These are phyloP conservation scores for Phycomyces nitens DNA, from an alignment of 192 early-diverging fungal genomes.

Conservation along the genomic window DNA sequence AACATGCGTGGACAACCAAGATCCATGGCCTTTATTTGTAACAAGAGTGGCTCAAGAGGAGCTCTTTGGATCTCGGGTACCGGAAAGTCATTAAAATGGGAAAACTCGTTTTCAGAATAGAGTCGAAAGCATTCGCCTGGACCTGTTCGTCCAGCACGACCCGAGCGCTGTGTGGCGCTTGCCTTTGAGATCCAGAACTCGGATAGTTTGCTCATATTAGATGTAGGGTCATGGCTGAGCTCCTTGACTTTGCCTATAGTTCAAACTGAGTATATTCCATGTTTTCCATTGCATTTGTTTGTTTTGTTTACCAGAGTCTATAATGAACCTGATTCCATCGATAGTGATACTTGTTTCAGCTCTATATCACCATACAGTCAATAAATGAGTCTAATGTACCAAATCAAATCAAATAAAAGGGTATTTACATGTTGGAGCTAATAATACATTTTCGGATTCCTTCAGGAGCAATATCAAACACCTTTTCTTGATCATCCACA, in stretches of 20 bases:
- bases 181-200: slow-evolving; percentile 71
- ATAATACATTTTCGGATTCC: slow-evolving; percentile 60
- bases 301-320: slow-evolving; percentile 53
- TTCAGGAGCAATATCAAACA: slow-evolving; percentile 60
- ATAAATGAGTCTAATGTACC: too few relatives aligned
- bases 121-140: slow-evolving; percentile 65
- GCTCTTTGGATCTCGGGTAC: slow-evolving; percentile 64
- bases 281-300: slow-evolving; percentile 4
- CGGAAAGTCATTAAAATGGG: slow-evolving; percentile 57
- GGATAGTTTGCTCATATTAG: slow-evolving; percentile 49
- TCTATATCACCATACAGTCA: too few relatives aligned
- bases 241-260: slow-evolving; percentile 64
- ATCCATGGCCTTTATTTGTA: slow-evolving; percentile 57
- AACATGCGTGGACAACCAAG: slow-evolving; percentile 60
- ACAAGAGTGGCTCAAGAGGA: slow-evolving; percentile 55
- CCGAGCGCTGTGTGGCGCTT: slow-evolving; percentile 62
- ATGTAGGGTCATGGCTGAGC: slow-evolving; percentile 51
- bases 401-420: too few relatives aligned
- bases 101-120: slow-evolving; percentile 58
- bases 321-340: slow-evolving; percentile 67
- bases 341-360: slow-evolving; percentile 46
- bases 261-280: neutral
- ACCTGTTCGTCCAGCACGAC: slow-evolving; percentile 61
- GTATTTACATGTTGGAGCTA: slow-evolving; percentile 55
- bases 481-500: slow-evolving; percentile 64